Base-by-base conservation (phyloP, 108 stramenopile species). In the Phaeodactylum tricornutum region DNA sequence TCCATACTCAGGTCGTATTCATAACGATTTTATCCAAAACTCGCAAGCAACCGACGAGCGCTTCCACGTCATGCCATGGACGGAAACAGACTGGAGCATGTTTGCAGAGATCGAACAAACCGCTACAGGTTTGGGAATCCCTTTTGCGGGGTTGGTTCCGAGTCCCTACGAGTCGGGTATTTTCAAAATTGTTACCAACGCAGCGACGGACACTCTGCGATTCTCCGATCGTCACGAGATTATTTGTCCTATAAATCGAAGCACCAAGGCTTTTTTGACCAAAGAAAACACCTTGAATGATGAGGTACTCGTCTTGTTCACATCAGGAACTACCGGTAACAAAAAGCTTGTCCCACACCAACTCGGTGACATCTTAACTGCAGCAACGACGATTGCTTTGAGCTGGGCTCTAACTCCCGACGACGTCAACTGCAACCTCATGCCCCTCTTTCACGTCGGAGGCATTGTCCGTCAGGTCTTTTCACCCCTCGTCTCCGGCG, bases 381-480 rank as follows among this genome's bases (percentile, higher is more conserved):
- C 74, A 0, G 56, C 71, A 9, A 69, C 69, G 6, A 51, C 36
- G 29, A 79, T 86, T 40, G 47, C 57, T 24, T 32, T 67, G 8
- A 60, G 59, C 14, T 81, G 77, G 77, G 57, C 72, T 34, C 37
- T 81, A 28, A 47, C 52, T 2, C 62, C 68, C 0, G 23, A 47
- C 12, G 84, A 87, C 52, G 57, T 79, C 47, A 75, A 71, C 33
- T 57, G 67, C 41, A 87, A 87, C 60, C 54, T 81, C 16, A 87
- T 87, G 84, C 84, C 84, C 7, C 50, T 87, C 4, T 81, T 79
- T 34, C 84, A 87, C 39, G 67, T 84, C n/a, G 67, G 67, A 29
- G 67, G 67, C n/a, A 69, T 69, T 62, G 50, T 69, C 20, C 55
- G 67, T 14, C 69, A 81, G 19, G 64, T 81, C 16, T 72, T 81